These are phyloP conservation scores for Debaryomycetaceae sp. DNA, from an alignment of 1,139 yeast genomes.

Conservation along the genomic window DNA sequence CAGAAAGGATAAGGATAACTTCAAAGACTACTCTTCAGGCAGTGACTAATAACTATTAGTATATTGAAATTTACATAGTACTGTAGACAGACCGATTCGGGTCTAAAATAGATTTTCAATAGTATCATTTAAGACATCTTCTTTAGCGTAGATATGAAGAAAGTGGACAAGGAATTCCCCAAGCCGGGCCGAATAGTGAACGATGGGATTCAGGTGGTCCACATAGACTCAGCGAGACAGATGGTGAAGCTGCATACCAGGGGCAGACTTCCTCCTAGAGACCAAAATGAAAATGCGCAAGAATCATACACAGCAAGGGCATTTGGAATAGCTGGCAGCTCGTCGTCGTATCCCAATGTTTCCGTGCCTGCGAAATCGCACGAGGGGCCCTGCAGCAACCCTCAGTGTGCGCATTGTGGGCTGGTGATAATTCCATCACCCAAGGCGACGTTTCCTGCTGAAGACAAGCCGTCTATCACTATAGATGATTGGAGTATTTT, in stretches of 20 bases:
- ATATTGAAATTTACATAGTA: not conserved
- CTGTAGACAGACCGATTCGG: not conserved
- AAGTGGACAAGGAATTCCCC: conserved; percentile 1
- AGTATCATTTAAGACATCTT: not conserved
- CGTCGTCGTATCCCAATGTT: conserved; percentile 11
- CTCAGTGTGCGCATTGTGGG: conserved; percentile 65
- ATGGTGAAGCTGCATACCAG: conserved; percentile 47
- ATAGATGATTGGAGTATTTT: conserved; percentile 73
- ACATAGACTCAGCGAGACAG: conserved; percentile 61
- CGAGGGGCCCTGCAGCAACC: conserved; percentile 40
- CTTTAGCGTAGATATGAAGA: conserved; percentile 1
- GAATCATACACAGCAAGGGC: conserved; percentile 1
- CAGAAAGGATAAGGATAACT: conserved; percentile 31
- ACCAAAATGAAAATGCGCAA: not conserved
- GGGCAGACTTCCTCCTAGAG: conserved; percentile 28
- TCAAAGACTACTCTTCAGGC: conserved; percentile 9
- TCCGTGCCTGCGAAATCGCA: conserved; percentile 33
- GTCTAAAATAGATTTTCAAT: not conserved
- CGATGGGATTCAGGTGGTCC: conserved; percentile 50
- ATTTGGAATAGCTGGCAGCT: not conserved
- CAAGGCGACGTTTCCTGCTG: conserved; percentile 55
- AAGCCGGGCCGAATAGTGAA: conserved; percentile 1
- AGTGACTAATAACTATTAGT: conserved; percentile 1
- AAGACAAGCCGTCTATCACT: conserved; percentile 63
- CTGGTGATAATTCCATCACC: conserved; percentile 73